A percentile compares a stretch with the other conserved stretches of the same genome.
These are phyloP conservation scores for Coniella lustricola DNA, from an alignment of 2,329 filamentous ascomycete species.

Conservation along the genomic window DNA sequence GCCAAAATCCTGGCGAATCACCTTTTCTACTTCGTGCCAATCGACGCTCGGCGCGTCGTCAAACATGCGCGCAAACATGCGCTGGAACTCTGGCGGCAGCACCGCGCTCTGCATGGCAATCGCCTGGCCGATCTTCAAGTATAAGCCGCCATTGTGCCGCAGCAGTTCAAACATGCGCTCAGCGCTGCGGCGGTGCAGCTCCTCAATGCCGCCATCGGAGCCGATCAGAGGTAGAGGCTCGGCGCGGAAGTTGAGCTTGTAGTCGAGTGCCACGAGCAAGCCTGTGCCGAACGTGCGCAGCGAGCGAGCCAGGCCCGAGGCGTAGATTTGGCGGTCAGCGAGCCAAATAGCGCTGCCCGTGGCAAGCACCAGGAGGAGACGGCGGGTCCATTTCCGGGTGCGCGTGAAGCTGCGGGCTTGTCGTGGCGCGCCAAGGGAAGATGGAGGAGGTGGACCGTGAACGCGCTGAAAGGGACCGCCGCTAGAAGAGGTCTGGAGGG, in stretches of 20 bases:
- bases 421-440: conserved; percentile 65
- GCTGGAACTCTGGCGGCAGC: conserved; percentile 87
- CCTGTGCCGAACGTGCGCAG: conserved; percentile 75
- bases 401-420: conserved; percentile 65
- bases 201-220: conserved; percentile 56
- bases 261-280: conserved; percentile 77
- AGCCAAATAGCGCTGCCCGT: conserved; percentile 57
- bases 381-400: conserved; percentile 68
- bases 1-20: conserved; percentile 85
- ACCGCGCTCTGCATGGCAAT: conserved; percentile 98
- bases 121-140: conserved; percentile 96
- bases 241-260: conserved; percentile 91
- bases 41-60: conserved; percentile 88
- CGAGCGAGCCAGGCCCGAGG: conserved; percentile 70
- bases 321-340: conserved; percentile 68
- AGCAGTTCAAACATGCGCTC: conserved; percentile 76
- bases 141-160: conserved; percentile 81
- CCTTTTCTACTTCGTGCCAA: conserved; percentile 78
- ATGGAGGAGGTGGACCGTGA: conserved; percentile 61
- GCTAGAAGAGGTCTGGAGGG: conserved; percentile 19
- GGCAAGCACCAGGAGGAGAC: conserved; percentile 56
- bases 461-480: conserved; percentile 53
- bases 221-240: conserved; percentile 52
- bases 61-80: conserved; percentile 95
- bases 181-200: conserved; percentile 78